Conservation (phyloP, 2,329 filamentous ascomycete genomes). For the Monosporascus sp. region DNA sequence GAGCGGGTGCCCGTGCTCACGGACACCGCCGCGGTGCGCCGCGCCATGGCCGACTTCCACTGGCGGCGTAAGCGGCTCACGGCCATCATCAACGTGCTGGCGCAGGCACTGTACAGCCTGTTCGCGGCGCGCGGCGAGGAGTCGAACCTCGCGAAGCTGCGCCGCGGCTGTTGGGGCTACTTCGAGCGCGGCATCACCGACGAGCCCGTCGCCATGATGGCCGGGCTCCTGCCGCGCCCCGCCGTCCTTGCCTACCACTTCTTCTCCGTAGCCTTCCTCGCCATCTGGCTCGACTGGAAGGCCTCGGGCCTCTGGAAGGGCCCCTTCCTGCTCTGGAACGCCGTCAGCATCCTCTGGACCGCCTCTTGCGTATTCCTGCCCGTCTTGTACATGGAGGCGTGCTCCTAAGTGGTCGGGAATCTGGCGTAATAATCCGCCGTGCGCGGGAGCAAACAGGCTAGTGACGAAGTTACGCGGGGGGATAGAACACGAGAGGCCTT, state of each 20-base stretch:
- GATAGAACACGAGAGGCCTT: no score
- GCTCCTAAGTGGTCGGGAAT: slow-evolving; percentile 7
- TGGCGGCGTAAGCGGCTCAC: slow-evolving; percentile 79
- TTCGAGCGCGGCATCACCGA: slow-evolving; percentile 73
- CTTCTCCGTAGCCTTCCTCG: slow-evolving; percentile 85
- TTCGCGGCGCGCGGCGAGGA: slow-evolving; percentile 72
- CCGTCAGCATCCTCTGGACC: slow-evolving; percentile 68
- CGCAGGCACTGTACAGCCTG: slow-evolving; percentile 84
- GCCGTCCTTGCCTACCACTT: slow-evolving; percentile 84
- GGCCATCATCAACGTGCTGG: slow-evolving; percentile 94
- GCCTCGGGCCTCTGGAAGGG: slow-evolving; percentile 50
- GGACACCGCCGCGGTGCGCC: slow-evolving; percentile 60
- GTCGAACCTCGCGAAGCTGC: slow-evolving; percentile 69
- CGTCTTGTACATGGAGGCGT: slow-evolving; percentile 66
- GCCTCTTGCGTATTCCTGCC: slow-evolving; percentile 79
- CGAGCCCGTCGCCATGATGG: slow-evolving; percentile 76
- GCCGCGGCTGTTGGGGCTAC: slow-evolving; percentile 88
- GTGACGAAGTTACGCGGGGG: no score
- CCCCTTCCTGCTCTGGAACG: slow-evolving; percentile 61
- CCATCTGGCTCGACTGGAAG: slow-evolving; percentile 65
- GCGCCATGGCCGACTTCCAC: slow-evolving; percentile 72
- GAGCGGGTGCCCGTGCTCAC: slow-evolving; percentile 62
- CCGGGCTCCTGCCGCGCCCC: slow-evolving; percentile 73
- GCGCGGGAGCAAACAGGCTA: background rate
- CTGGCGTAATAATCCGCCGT: background rate